Conservation (phyloP, 2,329 filamentous ascomycete species). For the Arachnomyces sp. region DNA sequence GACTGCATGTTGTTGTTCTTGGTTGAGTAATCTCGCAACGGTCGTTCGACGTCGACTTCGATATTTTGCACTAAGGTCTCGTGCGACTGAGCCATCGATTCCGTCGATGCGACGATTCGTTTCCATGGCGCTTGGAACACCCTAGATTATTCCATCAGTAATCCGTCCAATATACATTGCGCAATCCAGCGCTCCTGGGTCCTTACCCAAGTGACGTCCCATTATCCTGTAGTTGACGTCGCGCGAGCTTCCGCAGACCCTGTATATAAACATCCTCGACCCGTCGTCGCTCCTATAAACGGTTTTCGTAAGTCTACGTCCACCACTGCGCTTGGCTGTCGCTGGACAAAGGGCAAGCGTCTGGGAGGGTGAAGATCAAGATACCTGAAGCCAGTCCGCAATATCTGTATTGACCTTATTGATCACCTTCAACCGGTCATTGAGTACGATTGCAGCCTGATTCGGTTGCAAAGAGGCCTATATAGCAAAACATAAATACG, state of each 20-base stretch:
- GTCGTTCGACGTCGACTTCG: slow-evolving; percentile 78
- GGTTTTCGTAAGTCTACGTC: slow-evolving; percentile 11
- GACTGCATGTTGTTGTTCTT: slow-evolving; percentile 69
- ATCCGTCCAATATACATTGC: slow-evolving; percentile 9
- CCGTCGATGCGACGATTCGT: slow-evolving; percentile 71
- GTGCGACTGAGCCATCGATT: slow-evolving; percentile 76
- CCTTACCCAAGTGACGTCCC: slow-evolving; percentile 79
- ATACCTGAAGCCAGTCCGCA: slow-evolving; percentile 93
- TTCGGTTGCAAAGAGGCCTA: slow-evolving; percentile 73
- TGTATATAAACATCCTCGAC: slow-evolving; percentile 86
- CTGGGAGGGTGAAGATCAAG: slow-evolving; percentile 12
- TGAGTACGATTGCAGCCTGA: slow-evolving; percentile 74
- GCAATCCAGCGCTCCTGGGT: slow-evolving; percentile 6
- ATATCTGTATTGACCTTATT: slow-evolving; percentile 80
- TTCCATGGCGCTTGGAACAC: slow-evolving; percentile 89
- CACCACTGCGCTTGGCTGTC: no score
- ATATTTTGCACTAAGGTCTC: slow-evolving; percentile 71
- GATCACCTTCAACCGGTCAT: slow-evolving; percentile 82
- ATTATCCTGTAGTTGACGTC: slow-evolving; percentile 65
- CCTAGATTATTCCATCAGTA: slow-evolving; percentile 41
- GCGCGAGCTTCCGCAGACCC: slow-evolving; percentile 71
- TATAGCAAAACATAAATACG: slow-evolving; percentile 11
- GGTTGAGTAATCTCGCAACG: slow-evolving; percentile 66
- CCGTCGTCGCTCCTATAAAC: slow-evolving; percentile 72
- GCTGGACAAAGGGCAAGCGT: neutral